Conservation (phyloP, 2,329 filamentous ascomycete species). For the Dendrostoma leiphaemia region DNA sequence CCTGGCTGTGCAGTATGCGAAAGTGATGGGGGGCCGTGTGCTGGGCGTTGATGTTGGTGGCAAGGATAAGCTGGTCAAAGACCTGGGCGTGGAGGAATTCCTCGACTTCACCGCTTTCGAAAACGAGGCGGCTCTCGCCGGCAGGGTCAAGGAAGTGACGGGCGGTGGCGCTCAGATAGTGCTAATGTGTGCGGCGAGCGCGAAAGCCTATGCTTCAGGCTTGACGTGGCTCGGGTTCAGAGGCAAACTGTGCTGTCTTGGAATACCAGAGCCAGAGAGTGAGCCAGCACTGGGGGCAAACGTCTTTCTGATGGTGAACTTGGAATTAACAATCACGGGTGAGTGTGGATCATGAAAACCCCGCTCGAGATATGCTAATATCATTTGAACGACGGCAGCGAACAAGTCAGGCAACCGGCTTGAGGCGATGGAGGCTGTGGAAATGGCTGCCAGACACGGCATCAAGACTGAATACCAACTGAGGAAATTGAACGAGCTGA, state of each 20-base stretch:
- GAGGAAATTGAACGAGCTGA: not conserved
- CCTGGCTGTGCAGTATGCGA: conserved; percentile 31
- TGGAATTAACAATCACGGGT: not conserved
- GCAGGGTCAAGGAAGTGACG: conserved; percentile 23
- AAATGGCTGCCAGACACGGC: not conserved
- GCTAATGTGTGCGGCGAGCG: not conserved
- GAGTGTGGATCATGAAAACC: not conserved
- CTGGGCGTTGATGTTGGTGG: conserved; percentile 29
- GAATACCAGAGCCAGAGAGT: not conserved
- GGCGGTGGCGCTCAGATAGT: conserved; percentile 25
- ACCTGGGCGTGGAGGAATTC: conserved; percentile 26
- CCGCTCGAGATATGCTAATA: not conserved
- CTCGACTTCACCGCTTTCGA: conserved; percentile 27
- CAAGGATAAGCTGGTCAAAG: conserved; percentile 20
- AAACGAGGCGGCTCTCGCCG: conserved; percentile 19
- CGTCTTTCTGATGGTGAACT: not conserved
- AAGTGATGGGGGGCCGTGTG: conserved; percentile 21
- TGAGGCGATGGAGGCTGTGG: not conserved
- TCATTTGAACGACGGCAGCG: not conserved
- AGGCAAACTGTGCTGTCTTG: not conserved
- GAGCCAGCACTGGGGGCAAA: not conserved
- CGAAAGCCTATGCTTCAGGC: conserved; percentile 1
- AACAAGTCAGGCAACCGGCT: conserved; percentile 4
- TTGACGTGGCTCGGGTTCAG: conserved; percentile 1
- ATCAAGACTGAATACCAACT: conserved; percentile 3